Evolutionary conservation across 2,329 filamentous ascomycete genomes (phyloP), one percentile per base, ranked within the genome.

Genomic region (Pseudocercospora fuligena): DNA sequence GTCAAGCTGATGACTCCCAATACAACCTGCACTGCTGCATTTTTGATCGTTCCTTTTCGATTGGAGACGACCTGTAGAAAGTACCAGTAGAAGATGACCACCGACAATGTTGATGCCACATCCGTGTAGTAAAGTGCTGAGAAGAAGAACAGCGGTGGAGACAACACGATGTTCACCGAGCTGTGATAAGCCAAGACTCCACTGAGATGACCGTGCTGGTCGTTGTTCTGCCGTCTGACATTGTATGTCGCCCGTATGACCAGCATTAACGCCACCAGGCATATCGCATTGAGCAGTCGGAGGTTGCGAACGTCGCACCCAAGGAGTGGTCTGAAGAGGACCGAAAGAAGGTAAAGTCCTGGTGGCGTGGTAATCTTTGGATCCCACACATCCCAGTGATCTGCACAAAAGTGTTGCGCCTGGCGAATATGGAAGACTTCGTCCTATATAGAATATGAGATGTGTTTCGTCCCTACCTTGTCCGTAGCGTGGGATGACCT

Each of bases 291-390:
- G 33, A 82, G 66, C 1, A 73, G 64, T 53, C 82, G 73, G 5
- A 84, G 72, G 25, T 74, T 73, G 23, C 67, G 70, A 31, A 79
- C 78, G 40, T 77, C 75, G 69, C 82, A 83, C 7, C 80, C 79
- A n/a, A 80, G 67, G n/a, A 82, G 47, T 27, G 70, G 65, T 5
- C 74, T 74, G 14, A 64, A 61, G 21, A 81, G 58, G 70, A 84
- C 84, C 19, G 78, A 79, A 8, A 81, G 74, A 2, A 75, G 72
- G 59, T 80, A 84, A 74, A 99, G 82, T 36, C 94, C 95, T 0
- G 95, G 94, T 0, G 95, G 95, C 1, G 95, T 99, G 0, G 95
- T 99, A 76, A 99, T 95, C 78, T 98, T 99, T 66, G 94, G 90
- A 79, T 99, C 94, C 95, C 95, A 99, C 64, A 92, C 85, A 12